Evolutionary conservation across 1,139 yeast genomes (phyloP), one percentile per base, ranked within the genome.

Genomic region (Kodamaea anthophila): DNA sequence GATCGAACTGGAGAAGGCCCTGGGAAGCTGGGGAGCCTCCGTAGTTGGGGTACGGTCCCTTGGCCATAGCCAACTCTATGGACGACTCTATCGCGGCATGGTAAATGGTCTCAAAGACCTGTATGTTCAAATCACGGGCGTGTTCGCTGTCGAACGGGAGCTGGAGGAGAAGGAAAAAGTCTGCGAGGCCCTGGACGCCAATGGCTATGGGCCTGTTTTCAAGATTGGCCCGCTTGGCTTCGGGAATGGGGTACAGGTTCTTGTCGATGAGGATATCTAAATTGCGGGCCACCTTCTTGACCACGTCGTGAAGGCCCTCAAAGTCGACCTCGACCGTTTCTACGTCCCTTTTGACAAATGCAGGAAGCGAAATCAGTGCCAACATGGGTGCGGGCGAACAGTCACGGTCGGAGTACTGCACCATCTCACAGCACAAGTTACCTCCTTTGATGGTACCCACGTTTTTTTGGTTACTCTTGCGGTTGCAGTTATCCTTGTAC

Each of bases 181-280:
- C 96, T 18, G 96, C 94, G 33, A 85, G 65, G 36, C 96, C 96
- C 56, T 85, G 94, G 6, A 85, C 94, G 43, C 96, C 96, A 24
- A 85, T 58, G 6, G 95, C 94, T 45, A 85, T 77, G 21, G 96
- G 95, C 47, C 96, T 68, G 54, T 85, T 82, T 46, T 74, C 74
- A 67, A 75, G 63, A 54, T 86, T 85, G 24, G 94, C 81, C 21
- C 47, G 49, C 47, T 67, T 64, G 5, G 95, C 85, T 42, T 77
- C 78, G 36, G 67, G 70, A 18, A 84, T 78, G 3, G 96, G 95
- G 53, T 85, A 85, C 53, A 60, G 70, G 51, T 85, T 84, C 39
- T 78, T 71, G 59, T 86, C 94, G 42, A 85, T 85, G 39, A 86
- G 71, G 51, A 62, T 68, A 61, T 85, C 81, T 61, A 85, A 65